Evolutionary conservation across 163 green algal species (phyloP).

Genomic region (Volvox carteri): DNA sequence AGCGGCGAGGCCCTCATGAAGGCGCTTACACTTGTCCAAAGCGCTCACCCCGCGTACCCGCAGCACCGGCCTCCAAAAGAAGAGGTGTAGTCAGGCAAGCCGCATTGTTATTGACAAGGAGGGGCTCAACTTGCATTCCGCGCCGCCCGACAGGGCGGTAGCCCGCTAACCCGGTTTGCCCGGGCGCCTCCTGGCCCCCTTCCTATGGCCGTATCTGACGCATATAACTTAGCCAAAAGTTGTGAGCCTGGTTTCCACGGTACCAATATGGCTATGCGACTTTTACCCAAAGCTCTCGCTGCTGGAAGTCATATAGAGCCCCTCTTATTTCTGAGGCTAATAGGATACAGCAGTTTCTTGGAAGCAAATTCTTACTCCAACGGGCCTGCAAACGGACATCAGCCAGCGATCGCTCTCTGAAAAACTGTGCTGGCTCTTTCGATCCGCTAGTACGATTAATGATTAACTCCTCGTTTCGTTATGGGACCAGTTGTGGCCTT

Average conservation of each 20-base stretch:
- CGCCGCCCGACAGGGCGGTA: conserved; percentile 20
- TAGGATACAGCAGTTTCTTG: not conserved
- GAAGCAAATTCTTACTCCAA: not conserved
- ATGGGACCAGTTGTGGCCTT: not conserved
- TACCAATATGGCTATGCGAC: not conserved
- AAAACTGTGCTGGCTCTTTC: not conserved
- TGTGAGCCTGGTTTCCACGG: not conserved
- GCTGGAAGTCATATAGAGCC: no score
- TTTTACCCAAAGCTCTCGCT: not conserved
- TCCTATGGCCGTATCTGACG: not conserved
- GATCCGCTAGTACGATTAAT: not conserved
- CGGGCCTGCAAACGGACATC: not conserved
- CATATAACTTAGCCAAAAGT: not conserved
- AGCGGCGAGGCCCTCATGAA: not conserved
- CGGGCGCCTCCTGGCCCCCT: not conserved
- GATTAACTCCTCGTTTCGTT: not conserved
- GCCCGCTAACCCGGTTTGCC: conserved; percentile 7
- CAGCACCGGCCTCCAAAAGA: conserved; percentile 19
- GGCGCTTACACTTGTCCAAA: not conserved
- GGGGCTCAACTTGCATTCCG: conserved; percentile 27
- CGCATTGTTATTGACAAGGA: conserved; percentile 31
- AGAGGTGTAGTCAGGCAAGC: not conserved
- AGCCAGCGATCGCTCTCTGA: not conserved
- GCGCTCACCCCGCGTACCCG: not conserved
- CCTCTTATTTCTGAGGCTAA: no score